Conservation (phyloP, 108 stramenopile genomes). For the Aurantiochytrium sp. region DNA sequence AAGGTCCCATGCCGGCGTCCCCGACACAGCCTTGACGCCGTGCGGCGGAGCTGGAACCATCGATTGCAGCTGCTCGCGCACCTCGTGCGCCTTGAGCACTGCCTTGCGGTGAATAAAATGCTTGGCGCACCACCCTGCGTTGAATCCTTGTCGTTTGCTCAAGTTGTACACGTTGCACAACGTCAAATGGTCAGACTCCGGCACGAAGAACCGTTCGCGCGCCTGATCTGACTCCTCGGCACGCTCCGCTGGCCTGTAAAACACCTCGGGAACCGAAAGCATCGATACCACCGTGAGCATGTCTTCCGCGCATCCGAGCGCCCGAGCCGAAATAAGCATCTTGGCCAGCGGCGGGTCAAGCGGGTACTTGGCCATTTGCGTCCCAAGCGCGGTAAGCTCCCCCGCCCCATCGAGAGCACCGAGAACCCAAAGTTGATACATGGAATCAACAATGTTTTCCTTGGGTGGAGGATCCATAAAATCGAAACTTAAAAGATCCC, state of each 20-base stretch:
- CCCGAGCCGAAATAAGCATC: constrained; percentile 84
- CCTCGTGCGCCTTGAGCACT: constrained; percentile 89
- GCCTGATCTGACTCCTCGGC: constrained; percentile 97
- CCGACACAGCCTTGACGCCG: neutral
- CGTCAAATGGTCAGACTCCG: constrained; percentile 94
- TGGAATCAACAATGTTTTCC: constrained; percentile 86
- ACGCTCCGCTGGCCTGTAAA: constrained; percentile 89
- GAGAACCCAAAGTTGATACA: constrained; percentile 96
- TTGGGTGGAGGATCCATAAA: constrained; percentile 98
- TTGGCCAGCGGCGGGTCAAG: constrained; percentile 91
- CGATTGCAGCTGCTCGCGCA: constrained; percentile 86
- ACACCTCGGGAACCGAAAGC: constrained; percentile 90
- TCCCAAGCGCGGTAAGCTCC: constrained; percentile 75
- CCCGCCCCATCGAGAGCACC: constrained; percentile 94
- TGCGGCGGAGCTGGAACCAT: constrained; percentile 50
- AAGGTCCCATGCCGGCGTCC: constrained; percentile 66
- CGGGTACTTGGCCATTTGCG: constrained; percentile 91
- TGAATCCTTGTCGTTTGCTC: constrained; percentile 84
- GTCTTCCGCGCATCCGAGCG: constrained; percentile 75
- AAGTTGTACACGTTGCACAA: constrained; percentile 87
- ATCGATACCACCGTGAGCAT: constrained; percentile 88
- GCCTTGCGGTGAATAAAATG: constrained; percentile 96
- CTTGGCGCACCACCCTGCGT: constrained; percentile 82
- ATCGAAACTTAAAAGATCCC: constrained; percentile 82
- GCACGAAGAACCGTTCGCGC: constrained; percentile 97